These are phyloP conservation scores for Phytophthora hibernalis DNA, from an alignment of 352 stramenopile genomes.

Conservation along the genomic window DNA sequence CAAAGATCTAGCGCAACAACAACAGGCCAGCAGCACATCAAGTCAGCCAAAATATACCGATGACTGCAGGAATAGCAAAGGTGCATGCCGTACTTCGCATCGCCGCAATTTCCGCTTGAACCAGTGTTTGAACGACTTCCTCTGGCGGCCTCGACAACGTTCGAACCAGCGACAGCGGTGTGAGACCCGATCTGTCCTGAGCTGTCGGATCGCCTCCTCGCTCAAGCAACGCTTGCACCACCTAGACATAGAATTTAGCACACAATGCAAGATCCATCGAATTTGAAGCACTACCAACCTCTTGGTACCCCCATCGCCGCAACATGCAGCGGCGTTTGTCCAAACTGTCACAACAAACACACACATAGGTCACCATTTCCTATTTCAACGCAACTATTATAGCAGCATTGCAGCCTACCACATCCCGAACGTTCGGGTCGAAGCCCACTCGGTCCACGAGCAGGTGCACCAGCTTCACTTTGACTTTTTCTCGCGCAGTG, in stretches of 20 bases:
- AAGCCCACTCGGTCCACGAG: slow-evolving; percentile 77
- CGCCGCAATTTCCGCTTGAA: slow-evolving; percentile 49
- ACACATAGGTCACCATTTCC: not conserved
- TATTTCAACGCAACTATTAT: not conserved
- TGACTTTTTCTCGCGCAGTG: slow-evolving; percentile 68
- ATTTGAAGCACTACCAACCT: slow-evolving; percentile 38
- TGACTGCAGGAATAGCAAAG: not conserved
- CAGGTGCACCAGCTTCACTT: slow-evolving; percentile 74
- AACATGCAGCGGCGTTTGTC: slow-evolving; percentile 74
- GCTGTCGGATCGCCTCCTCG: slow-evolving; percentile 54
- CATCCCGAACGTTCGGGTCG: slow-evolving; percentile 70
- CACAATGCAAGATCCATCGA: not conserved
- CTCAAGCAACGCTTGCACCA: slow-evolving; percentile 63
- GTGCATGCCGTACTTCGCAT: slow-evolving; percentile 29
- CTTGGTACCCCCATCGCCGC: slow-evolving; percentile 68
- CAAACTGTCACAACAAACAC: slow-evolving; percentile 50
- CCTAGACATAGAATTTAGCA: slow-evolving; percentile 29
- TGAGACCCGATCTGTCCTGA: slow-evolving; percentile 68
- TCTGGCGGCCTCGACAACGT: slow-evolving; percentile 70
- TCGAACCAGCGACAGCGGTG: slow-evolving; percentile 68
- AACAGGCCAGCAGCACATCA: not conserved
- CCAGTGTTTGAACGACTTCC: slow-evolving; percentile 69
- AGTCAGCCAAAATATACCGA: slow-evolving; percentile 7
- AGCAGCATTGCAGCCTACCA: slow-evolving; percentile 37
- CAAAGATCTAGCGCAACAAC: slow-evolving; percentile 21